Evolutionary conservation across 345 rosid genomes (phyloP), one percentile per base, ranked within the genome.

Genomic region (Melaleuca quinquenervia): DNA sequence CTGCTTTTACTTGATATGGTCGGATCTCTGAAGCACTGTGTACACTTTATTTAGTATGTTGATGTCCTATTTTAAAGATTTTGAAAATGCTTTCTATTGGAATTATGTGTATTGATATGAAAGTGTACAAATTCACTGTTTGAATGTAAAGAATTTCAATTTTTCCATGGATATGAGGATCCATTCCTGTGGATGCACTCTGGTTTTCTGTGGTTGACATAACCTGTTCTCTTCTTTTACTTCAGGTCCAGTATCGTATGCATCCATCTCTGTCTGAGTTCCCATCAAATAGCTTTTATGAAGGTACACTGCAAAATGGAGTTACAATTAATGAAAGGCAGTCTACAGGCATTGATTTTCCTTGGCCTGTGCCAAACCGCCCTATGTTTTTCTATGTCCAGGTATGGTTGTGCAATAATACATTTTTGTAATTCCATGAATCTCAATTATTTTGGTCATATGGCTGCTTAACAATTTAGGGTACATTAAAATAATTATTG

Each of bases 341-440:
- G 87, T 91, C 97, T 55, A 87, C 96, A n/a, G 98, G 99, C 87
- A 96, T 98, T 89, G 99, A 96, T 92, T 98, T 98, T 88, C 98
- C 99, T 45, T 98, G 99, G 99, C 99, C 99, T 75, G 98, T 95
- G 85, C 99, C 99, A 52, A 96, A 94, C 89, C 95, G 99, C 22
- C 99, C 99, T 87, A 96, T 98, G 99, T 95, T 98, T 91, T 98
- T 98, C 86, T 96, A 96, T 91, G 99, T 98, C 82, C 99, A 98
- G 99, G 98, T 98, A 90, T 64, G 21, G 50, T 50, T 21, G 27
- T 50, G 80, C 56, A 62, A 52, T 26, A 29, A 62, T 41, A 24
- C 52, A 12, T 12, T 56, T 11, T 56, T 26, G 8, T n/a, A 20
- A 22, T 41, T 48, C 50, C 44, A 11, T 55, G 18, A n/a, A 20